These are phyloP conservation scores for Plectosphaerella sp. DNA, from an alignment of 2,329 filamentous ascomycete genomes.

Conservation along the genomic window DNA sequence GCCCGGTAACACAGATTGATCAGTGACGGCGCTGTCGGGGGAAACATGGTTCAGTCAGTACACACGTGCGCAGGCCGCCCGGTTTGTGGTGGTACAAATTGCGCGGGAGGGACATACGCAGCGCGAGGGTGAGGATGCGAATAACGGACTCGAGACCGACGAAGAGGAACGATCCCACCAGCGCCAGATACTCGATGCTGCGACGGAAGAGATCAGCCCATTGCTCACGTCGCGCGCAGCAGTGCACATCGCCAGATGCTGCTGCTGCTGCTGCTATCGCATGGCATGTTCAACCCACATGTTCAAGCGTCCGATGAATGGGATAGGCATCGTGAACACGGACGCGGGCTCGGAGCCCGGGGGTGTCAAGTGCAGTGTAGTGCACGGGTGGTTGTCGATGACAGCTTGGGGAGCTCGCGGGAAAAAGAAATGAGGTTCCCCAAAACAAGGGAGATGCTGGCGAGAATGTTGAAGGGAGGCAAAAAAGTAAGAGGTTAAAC, in stretches of 20 bases:
- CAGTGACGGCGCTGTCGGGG: constrained; percentile 62
- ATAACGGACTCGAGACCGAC: constrained; percentile 79
- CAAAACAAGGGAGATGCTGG: constrained; percentile 5
- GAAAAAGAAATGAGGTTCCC: background rate
- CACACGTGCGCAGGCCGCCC: constrained; percentile 11
- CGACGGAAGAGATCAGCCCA: constrained; percentile 1
- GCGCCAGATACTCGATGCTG: constrained; percentile 81
- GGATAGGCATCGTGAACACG: constrained; percentile 40
- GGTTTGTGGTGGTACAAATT: background rate
- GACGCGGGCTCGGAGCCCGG: background rate
- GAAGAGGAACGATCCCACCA: constrained; percentile 78
- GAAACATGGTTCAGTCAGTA: no score
- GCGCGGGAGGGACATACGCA: constrained; percentile 56
- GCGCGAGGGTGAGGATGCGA: constrained; percentile 78
- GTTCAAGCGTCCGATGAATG: constrained; percentile 48
- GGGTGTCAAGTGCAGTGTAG: constrained; percentile 1
- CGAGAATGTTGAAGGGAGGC: background rate
- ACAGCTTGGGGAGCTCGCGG: background rate
- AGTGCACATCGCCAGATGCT: constrained; percentile 3
- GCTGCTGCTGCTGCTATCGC: background rate
- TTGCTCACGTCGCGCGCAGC: constrained; percentile 4
- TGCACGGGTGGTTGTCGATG: background rate
- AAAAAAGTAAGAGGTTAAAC: background rate
- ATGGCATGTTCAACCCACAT: constrained; percentile 32
- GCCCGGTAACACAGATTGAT: constrained; percentile 78